Conservation (phyloP, 2,329 filamentous ascomycete species). For the Neofusicoccum cordaticola region DNA sequence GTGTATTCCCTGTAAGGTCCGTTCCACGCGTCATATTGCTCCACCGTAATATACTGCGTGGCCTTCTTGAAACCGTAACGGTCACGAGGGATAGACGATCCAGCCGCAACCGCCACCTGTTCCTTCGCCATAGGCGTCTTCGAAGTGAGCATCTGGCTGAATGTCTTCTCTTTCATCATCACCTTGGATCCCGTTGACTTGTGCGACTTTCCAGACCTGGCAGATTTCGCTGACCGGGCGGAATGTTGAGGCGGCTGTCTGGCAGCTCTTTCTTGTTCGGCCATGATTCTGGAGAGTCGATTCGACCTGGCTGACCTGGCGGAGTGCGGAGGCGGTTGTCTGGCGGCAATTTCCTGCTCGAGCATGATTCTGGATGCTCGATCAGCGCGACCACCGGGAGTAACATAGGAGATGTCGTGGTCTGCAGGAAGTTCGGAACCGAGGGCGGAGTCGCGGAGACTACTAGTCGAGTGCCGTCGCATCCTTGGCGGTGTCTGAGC, state of each 20-base stretch:
- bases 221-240: not conserved
- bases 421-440: conserved; percentile 13
- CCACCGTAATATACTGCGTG: conserved; percentile 71
- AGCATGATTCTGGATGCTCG: conserved; percentile 15
- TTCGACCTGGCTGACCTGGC: not conserved
- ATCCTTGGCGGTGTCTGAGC: conserved; percentile 14
- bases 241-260: not conserved
- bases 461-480: conserved; percentile 14
- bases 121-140: not conserved
- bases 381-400: conserved; percentile 3
- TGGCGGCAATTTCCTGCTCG: conserved; percentile 7
- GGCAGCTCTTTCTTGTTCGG: conserved; percentile 10
- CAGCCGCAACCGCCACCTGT: not conserved
- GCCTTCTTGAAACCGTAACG: conserved; percentile 90
- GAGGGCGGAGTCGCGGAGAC: conserved; percentile 13
- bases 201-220: not conserved
- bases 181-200: not conserved
- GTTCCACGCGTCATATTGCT: conserved; percentile 83
- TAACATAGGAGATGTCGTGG: conserved; percentile 15
- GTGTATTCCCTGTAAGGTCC: conserved; percentile 71
- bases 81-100: conserved; percentile 57
- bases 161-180: conserved; percentile 3
- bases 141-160: conserved; percentile 7
- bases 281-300: conserved; percentile 15
- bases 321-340: not conserved